phyloP scores from a whole-genome alignment of 2,329 filamentous ascomycete species.

The Didymella lethalis region DNA sequence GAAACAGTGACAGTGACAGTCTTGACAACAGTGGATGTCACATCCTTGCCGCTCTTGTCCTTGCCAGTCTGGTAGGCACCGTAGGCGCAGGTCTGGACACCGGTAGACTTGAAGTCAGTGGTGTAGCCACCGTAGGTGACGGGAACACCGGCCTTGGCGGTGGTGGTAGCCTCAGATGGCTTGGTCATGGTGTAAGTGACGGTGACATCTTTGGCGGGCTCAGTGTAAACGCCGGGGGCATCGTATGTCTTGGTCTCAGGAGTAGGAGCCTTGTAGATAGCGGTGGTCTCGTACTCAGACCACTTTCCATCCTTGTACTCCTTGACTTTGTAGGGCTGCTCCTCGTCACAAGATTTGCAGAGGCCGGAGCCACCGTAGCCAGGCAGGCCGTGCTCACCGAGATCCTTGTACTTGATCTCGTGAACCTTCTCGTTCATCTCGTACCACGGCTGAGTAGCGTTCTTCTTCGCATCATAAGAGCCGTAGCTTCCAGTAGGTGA shows the following conservation, averaged over 20 bases:
- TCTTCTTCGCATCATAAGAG: constrained; percentile 23
- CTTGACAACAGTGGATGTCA: constrained; percentile 37
- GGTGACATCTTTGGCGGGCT: constrained; percentile 39
- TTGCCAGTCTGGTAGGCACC: constrained; percentile 35
- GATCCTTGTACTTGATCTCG: constrained; percentile 38
- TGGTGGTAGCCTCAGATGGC: constrained; percentile 35
- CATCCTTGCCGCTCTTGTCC: constrained; percentile 19
- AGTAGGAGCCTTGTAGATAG: constrained; percentile 38
- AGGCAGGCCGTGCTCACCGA: constrained; percentile 40
- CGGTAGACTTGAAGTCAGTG: constrained; percentile 34
- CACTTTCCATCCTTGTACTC: constrained; percentile 46
- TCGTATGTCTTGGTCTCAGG: constrained; percentile 40
- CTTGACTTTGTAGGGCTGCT: constrained; percentile 40
- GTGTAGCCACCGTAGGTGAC: constrained; percentile 40
- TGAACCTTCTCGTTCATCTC: constrained; percentile 44
- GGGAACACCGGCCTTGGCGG: constrained; percentile 30
- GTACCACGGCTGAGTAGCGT: constrained; percentile 31
- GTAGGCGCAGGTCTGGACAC: constrained; percentile 37
- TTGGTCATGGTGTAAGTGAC: constrained; percentile 31
- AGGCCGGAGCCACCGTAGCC: constrained; percentile 43
- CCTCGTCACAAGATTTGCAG: constrained; percentile 31
- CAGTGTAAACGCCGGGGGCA: constrained; percentile 41
- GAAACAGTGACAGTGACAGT: constrained; percentile 35
- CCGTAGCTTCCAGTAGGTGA: constrained; percentile 18
- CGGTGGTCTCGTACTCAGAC: constrained; percentile 32